Base-by-base conservation (phyloP, 2,329 filamentous ascomycete species). In the Seiridium unicorne region DNA sequence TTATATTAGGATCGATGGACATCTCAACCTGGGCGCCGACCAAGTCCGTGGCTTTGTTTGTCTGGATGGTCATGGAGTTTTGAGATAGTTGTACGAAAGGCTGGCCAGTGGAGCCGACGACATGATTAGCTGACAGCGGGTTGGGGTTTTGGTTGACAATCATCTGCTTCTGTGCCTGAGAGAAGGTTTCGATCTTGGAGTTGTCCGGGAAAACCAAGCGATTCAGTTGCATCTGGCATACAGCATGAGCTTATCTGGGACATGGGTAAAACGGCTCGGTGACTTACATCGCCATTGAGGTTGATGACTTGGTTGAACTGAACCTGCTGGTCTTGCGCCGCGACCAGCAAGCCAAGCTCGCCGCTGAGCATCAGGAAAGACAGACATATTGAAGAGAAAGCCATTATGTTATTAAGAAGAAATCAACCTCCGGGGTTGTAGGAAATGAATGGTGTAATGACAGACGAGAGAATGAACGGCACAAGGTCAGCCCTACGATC, bases 231-330 rank as follows among this genome's bases (percentile, higher is more conserved):
- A 66, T 66, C 64, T 58, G 31, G 1, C 5, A 48, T n/a, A 3
- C 13, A 3, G 3, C 13, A 38, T 58, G 8, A 58, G 46, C 11
- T 7, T 18, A 6, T 46, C 13, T 34, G 42, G 1, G 8, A n/a
- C 13, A 11, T 6, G 40, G 32, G n/a, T n/a, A n/a, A 38, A 64
- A 31, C 42, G 32, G 3, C 3, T 2, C 26, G 36, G n/a, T 34
- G 44, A 64, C 64, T 65, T 53, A 66, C 64, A 60, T 66, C 62
- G 9, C 64, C 64, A 60, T 65, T 65, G 26, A 66, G 44, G 54
- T 66, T 66, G 34, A 65, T 61, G 34, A 66, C 64, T 48, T 66
- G 64, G 36, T 65, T 66, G 51, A 63, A 66, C 44, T 65, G 64
- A 5, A 58, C 63, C 48, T 51, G 58, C 51, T 63, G 62, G 34